Evolutionary conservation across 805 yeast genomes (phyloP).

Genomic region (Pichia paraexigua): DNA sequence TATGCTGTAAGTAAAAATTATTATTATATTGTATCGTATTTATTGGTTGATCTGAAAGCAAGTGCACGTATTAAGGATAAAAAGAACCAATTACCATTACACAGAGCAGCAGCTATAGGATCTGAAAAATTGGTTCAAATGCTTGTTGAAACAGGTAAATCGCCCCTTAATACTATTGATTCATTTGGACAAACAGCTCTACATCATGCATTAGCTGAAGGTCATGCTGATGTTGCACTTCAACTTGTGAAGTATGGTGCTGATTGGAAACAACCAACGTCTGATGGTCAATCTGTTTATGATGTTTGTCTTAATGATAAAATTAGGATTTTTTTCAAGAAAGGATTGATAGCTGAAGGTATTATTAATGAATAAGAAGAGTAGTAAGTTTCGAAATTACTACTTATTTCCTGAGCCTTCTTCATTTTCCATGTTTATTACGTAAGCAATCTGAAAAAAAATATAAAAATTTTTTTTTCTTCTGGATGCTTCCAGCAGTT

Average conservation of each 20-base stretch:
- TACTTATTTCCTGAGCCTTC: background rate
- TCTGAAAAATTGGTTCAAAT: conserved; percentile 46
- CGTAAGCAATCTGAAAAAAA: background rate
- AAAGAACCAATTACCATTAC: conserved; percentile 59
- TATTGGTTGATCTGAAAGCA: conserved; percentile 50
- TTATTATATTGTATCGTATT: conserved; percentile 40
- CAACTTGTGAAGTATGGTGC: conserved; percentile 61
- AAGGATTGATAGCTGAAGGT: conserved; percentile 14
- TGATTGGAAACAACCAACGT: conserved; percentile 38
- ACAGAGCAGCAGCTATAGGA: conserved; percentile 80
- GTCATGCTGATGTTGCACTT: conserved; percentile 70
- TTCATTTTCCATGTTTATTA: background rate
- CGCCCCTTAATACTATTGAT: conserved; percentile 66
- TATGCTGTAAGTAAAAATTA: conserved; percentile 69
- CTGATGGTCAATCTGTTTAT: conserved; percentile 46
- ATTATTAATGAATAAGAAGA: conserved; percentile 13
- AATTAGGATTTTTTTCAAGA: conserved; percentile 33
- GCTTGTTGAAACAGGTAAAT: conserved; percentile 43
- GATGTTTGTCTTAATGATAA: conserved; percentile 51
- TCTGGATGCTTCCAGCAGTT: background rate
- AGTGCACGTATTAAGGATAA: conserved; percentile 61
- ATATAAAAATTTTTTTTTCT: background rate
- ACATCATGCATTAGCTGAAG: conserved; percentile 89
- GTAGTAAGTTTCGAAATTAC: background rate
- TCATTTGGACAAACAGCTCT: conserved; percentile 74